Conservation (phyloP, 176 grass and related monocot genomes). For the Oryza nivara region DNA sequence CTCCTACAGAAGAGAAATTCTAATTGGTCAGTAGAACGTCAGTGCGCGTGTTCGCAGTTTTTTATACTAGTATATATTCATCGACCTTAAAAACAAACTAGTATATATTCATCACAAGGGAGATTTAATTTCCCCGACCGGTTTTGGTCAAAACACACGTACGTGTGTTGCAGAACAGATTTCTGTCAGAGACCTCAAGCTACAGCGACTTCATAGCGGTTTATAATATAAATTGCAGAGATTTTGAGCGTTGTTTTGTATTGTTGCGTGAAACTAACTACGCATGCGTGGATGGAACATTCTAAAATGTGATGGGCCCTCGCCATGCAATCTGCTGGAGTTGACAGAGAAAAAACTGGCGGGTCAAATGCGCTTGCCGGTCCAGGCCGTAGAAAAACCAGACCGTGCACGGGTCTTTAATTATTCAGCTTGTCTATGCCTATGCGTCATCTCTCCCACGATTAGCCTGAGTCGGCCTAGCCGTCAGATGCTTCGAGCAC, state of each 20-base stretch:
- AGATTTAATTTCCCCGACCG: background rate
- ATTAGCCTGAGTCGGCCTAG: background rate
- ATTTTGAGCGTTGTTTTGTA: conserved; percentile 20
- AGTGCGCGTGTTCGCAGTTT: conserved; percentile 3
- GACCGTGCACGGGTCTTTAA: background rate
- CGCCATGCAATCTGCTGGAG: background rate
- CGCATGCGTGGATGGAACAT: conserved; percentile 3
- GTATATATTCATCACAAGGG: background rate
- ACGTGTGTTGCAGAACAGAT: background rate
- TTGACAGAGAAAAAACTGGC: conserved; percentile 21
- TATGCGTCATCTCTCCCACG: background rate
- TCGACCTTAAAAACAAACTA: too few species aligned
- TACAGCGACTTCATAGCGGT: background rate
- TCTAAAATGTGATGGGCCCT: background rate
- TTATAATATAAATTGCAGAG: background rate
- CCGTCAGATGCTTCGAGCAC: background rate
- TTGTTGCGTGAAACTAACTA: background rate
- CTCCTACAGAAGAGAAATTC: background rate
- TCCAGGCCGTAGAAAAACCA: background rate
- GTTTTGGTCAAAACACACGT: conserved; percentile 20
- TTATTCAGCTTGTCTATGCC: background rate
- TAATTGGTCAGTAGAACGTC: background rate
- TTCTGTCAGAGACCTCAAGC: background rate
- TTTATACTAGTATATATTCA: too few species aligned
- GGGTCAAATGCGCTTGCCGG: conserved; percentile 4